Percentiles rank a stretch among this genome's conserved stretches.
phyloP scores from a whole-genome alignment of 805 yeast species.

The Metschnikowia gelsemii region DNA sequence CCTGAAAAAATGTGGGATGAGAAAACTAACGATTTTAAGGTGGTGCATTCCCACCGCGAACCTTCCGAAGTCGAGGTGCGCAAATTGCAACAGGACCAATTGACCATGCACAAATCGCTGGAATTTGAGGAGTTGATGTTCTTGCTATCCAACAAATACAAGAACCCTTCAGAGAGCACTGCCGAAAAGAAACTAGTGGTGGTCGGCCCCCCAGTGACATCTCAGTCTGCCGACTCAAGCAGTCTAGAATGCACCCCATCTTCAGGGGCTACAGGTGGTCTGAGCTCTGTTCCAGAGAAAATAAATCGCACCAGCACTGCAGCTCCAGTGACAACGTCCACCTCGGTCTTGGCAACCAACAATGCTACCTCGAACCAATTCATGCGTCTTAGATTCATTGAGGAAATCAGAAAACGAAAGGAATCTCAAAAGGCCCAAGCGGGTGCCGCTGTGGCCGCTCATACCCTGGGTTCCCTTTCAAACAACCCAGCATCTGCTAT shows the following conservation, averaged over 20 bases:
- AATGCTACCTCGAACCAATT: slow-evolving; percentile 59
- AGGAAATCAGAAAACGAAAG: slow-evolving; percentile 73
- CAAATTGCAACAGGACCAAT: slow-evolving; percentile 43
- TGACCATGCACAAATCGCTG: slow-evolving; percentile 59
- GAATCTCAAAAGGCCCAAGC: slow-evolving; percentile 43
- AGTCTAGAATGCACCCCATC: slow-evolving; percentile 22
- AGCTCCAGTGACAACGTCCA: slow-evolving; percentile 16
- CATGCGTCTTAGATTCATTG: slow-evolving; percentile 83
- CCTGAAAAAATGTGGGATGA: slow-evolving; percentile 48
- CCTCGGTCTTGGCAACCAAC: slow-evolving; percentile 22
- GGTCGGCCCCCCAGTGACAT: slow-evolving; percentile 32
- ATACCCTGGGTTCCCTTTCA: slow-evolving; percentile 21
- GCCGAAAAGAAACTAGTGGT: slow-evolving; percentile 40
- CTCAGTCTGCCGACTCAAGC: slow-evolving; percentile 13
- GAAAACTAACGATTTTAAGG: slow-evolving; percentile 31
- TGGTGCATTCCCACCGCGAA: slow-evolving; percentile 33
- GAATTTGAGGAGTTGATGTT: slow-evolving; percentile 90
- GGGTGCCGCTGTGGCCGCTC: slow-evolving; percentile 42
- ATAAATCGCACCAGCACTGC: slow-evolving; percentile 8
- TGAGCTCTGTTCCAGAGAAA: slow-evolving; percentile 8
- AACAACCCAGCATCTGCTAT: slow-evolving; percentile 3
- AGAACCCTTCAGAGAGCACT: slow-evolving; percentile 35
- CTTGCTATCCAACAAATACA: slow-evolving; percentile 40
- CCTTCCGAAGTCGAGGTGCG: slow-evolving; percentile 29
- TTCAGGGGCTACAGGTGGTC: slow-evolving; percentile 11